phyloP scores from a whole-genome alignment of 257 asterid species.

The Petunia axillaris region DNA sequence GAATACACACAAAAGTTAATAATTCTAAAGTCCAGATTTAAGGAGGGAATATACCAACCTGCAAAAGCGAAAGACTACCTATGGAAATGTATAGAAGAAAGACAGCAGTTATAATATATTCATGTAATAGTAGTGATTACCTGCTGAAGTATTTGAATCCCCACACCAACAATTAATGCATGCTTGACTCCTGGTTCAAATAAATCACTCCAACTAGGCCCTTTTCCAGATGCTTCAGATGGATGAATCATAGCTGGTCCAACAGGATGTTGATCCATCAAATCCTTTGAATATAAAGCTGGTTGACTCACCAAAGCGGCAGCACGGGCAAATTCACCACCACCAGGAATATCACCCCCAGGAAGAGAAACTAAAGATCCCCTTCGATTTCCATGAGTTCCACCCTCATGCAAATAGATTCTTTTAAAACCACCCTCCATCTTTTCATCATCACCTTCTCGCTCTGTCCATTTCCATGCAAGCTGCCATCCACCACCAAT shows the following conservation, averaged over 20 bases:
- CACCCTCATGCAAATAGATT: slow-evolving; percentile 61
- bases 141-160: slow-evolving; percentile 75
- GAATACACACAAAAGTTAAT: neutral
- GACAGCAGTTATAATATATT: neutral
- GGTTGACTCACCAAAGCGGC: slow-evolving; percentile 69
- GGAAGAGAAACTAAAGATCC: slow-evolving; percentile 50
- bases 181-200: slow-evolving; percentile 70
- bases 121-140: slow-evolving; percentile 32
- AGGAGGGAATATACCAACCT: slow-evolving; percentile 18
- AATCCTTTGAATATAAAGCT: slow-evolving; percentile 47
- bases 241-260: slow-evolving; percentile 57
- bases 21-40: slow-evolving; percentile 7
- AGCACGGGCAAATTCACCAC: slow-evolving; percentile 49
- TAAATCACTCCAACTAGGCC: slow-evolving; percentile 48
- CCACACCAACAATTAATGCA: slow-evolving; percentile 68
- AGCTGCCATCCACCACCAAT: slow-evolving; percentile 89
- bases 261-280: slow-evolving; percentile 47
- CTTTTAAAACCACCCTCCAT: slow-evolving; percentile 57
- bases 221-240: slow-evolving; percentile 46
- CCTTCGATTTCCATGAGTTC: slow-evolving; percentile 38
- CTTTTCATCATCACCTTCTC: slow-evolving; percentile 44
- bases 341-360: slow-evolving; percentile 48
- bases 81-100: neutral
- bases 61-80: neutral
- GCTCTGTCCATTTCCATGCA: slow-evolving; percentile 65